These are phyloP conservation scores for Clitocybe nebularis DNA, from an alignment of 1,284 basidiomycete species.

Conservation along the genomic window DNA sequence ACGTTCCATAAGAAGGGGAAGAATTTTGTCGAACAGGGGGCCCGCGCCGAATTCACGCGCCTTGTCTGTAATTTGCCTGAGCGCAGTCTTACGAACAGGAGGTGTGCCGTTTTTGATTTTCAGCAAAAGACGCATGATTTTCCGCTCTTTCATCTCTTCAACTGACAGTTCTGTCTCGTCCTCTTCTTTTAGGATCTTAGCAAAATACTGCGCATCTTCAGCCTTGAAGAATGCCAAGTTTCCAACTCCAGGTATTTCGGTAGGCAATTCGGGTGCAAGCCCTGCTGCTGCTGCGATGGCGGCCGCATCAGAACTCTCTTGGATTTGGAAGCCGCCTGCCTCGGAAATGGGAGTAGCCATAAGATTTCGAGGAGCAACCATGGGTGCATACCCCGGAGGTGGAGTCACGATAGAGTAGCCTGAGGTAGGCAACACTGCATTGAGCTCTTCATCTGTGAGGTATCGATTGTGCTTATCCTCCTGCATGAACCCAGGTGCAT, in stretches of 20 bases:
- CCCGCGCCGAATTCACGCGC: conserved; percentile 98
- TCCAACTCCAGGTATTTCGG: conserved; percentile 97
- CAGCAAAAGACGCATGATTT: conserved; percentile 98
- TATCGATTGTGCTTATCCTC: conserved; percentile 95
- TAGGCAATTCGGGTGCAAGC: conserved; percentile 93
- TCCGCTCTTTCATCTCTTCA: conserved; percentile 99
- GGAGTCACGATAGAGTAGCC: conserved; percentile 94
- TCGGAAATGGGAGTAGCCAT: conserved; percentile 71
- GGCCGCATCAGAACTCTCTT: conserved; percentile 89
- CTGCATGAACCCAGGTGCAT: conserved; percentile 75
- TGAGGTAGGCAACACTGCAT: conserved; percentile 80
- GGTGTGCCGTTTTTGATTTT: conserved; percentile 99
- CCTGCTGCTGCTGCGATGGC: conserved; percentile 85
- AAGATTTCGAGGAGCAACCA: conserved; percentile 77
- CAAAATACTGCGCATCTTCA: conserved; percentile 97
- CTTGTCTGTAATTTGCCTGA: conserved; percentile 99
- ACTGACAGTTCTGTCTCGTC: conserved; percentile 93
- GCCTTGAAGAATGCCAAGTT: conserved; percentile 97
- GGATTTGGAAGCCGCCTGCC: conserved; percentile 90
- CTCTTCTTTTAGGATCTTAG: conserved; percentile 93
- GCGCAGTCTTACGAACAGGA: conserved; percentile 95
- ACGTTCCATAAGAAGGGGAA: conserved; percentile 98
- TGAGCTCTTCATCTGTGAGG: conserved; percentile 93
- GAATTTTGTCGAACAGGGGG: conserved; percentile 99
- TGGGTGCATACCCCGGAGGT: conserved; percentile 89